Base-by-base conservation (phyloP, 768 basidiomycete genomes). In the Trichaptum fuscoviolaceum region DNA sequence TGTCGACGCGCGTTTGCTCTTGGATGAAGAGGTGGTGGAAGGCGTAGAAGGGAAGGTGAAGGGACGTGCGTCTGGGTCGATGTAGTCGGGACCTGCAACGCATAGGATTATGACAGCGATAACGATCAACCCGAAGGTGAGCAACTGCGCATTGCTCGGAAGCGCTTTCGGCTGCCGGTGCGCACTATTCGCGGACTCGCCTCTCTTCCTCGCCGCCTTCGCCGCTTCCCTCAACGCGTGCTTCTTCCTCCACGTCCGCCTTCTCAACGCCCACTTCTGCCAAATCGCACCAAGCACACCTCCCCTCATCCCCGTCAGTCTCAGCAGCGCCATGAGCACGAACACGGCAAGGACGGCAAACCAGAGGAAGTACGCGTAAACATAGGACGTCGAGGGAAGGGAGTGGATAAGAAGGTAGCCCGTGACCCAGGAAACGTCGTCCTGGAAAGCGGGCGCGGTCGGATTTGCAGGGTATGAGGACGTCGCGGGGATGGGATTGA, bases 61-160 rank as follows among this genome's bases (percentile, higher is more conserved):
- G 1, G 85, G 70, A n/a, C 75, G 77, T 0, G 80, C 74, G 23
- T 71, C 69, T 0, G 88, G 87, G 0, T 80, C 78, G 67, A 92
- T 80, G 73, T 92, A 91, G 74, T 93, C 92, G 5, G 85, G 84
- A 18, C 90, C 90, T 18, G 85, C 74, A 68, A 89, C 84, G 2
- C 80, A 79, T 52, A 88, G 76, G 2, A 81, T 73, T 18, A 86
- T 68, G 5, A 82, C 77, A 20, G 78, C 74, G 58, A 79, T 70
- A 27, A 81, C 72, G 35, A 92, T 73, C 26, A 83, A 69, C 61
- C 74, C 64, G 57, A 89, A 72, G 1, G 78, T 78, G 63, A 89
- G 77, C 20, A 91, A 76, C 69, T 90, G 85, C 0, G 85, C 84
- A 70, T 92, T 87, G 62, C 89, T 84, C 1, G 89, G 88, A 3